Evolutionary conservation across 306 rosid species (phyloP).

Genomic region (Vigna angularis): DNA sequence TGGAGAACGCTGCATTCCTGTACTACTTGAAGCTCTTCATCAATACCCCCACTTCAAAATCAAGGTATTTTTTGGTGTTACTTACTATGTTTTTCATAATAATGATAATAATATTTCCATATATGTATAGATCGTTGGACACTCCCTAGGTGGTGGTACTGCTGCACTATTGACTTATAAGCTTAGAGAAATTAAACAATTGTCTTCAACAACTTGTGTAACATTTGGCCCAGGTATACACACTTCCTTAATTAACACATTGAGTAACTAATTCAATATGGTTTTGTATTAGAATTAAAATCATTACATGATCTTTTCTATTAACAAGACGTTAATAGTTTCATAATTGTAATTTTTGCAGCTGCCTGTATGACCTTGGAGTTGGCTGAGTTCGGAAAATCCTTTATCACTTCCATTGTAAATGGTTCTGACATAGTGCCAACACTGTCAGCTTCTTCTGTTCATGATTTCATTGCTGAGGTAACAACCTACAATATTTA

Average conservation of each 20-base stretch:
- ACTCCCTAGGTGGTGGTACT: conserved; percentile 97
- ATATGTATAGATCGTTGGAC: conserved; percentile 81
- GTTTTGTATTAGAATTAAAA: not conserved
- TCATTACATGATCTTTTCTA: too few relatives aligned
- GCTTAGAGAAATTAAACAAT: conserved; percentile 75
- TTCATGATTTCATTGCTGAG: not conserved
- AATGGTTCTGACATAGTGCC: conserved; percentile 5
- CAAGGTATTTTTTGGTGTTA: conserved; percentile 49
- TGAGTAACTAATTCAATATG: not conserved
- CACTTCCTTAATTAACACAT: not conserved
- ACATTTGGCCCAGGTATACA: conserved; percentile 84
- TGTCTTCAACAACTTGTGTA: conserved; percentile 74
- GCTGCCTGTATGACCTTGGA: conserved; percentile 5
- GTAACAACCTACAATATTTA: not conserved
- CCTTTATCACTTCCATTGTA: not conserved
- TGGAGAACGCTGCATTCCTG: conserved; percentile 75
- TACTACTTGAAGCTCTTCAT: conserved; percentile 67
- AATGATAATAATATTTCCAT: not conserved
- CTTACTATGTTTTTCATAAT: not conserved
- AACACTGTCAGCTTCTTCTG: not conserved
- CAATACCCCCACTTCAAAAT: conserved; percentile 77
- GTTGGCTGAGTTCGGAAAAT: not conserved
- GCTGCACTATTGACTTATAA: conserved; percentile 89
- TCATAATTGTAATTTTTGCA: not conserved
- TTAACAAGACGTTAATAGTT: not conserved